phyloP scores from a whole-genome alignment of 2,329 filamentous ascomycete species.

The Fusarium buharicum region DNA sequence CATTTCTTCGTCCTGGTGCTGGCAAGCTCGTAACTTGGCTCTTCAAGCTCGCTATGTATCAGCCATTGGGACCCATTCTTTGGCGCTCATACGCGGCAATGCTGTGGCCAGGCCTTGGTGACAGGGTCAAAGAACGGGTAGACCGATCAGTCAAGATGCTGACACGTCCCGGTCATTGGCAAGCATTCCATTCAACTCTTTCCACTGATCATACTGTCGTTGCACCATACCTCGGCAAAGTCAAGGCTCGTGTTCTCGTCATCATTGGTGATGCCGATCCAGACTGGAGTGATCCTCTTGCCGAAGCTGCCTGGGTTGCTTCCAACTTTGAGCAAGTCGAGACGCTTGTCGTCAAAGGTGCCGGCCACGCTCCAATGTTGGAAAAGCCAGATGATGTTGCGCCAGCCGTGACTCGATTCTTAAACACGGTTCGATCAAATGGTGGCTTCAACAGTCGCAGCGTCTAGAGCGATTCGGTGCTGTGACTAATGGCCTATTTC shows the following conservation, averaged over 20 bases:
- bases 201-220: slow-evolving; percentile 24
- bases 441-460: slow-evolving; percentile 1
- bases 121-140: slow-evolving; percentile 18
- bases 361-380: slow-evolving; percentile 25
- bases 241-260: slow-evolving; percentile 27
- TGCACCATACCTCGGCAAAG: slow-evolving; percentile 15
- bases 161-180: slow-evolving; percentile 23
- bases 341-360: slow-evolving; percentile 15
- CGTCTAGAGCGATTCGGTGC: no score
- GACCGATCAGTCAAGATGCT: slow-evolving; percentile 14
- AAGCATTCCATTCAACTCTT: slow-evolving; percentile 28
- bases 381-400: slow-evolving; percentile 23
- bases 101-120: slow-evolving; percentile 29
- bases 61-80: slow-evolving; percentile 7
- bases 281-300: slow-evolving; percentile 28
- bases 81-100: slow-evolving; percentile 24
- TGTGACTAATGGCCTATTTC: no score
- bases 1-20: slow-evolving; percentile 19
- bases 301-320: slow-evolving; percentile 22
- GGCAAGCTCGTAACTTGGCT: slow-evolving; percentile 4
- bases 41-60: neutral
- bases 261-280: slow-evolving; percentile 32
- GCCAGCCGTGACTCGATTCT: slow-evolving; percentile 9
- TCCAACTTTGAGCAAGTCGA: slow-evolving; percentile 17
- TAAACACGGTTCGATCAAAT: neutral